Base-by-base conservation (phyloP, 2,329 filamentous ascomycete species). In the Aspergillus glaucus region DNA sequence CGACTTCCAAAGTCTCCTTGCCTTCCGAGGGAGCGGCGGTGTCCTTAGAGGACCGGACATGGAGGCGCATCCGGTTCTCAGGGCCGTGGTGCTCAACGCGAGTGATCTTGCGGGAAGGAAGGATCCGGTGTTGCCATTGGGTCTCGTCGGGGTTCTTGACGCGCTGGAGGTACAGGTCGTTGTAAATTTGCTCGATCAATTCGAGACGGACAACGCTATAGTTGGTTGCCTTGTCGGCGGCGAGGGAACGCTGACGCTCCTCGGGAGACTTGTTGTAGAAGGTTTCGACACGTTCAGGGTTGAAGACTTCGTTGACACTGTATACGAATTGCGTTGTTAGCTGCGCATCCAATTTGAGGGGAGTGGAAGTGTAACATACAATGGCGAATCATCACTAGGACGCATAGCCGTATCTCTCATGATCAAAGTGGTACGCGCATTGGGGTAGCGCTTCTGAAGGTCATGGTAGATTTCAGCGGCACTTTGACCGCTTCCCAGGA, bases 381-480 rank as follows among this genome's bases (percentile, higher is more conserved):
- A 97, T 15, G 92, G 93, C 47, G 89, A 95, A 68, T 97, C 93
- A 64, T 98, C 92, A 63, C 89, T 95, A 1, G 92, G 92, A 59
- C 87, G 84, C 51, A 98, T 72, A 49, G 92, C 90, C 54, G 89
- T 82, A 39, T 85, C 85, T 58, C 88, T 84, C 76, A 95, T 92
- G 51, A 96, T 75, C 49, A 98, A 72, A 32, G 77, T 80, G 0
- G 90, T 91, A 59, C 81, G 79, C 24, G 87, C 83, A 64, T 92
- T 90, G 36, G 90, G 90, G 65, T 94, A 96, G 43, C 88, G 75
- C 36, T 75, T 78, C 61, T 92, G 86, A 44, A 97, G 74, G 68
- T 95, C 91, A 73, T 88, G 86, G 75, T 94, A 96, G 61, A 96
- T 95, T 74, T 98, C 92, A 8, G 92, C 92, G 2, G 90, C 90